phyloP scores from a whole-genome alignment of 768 basidiomycete genomes.

The Aureoboletus auriporus region DNA sequence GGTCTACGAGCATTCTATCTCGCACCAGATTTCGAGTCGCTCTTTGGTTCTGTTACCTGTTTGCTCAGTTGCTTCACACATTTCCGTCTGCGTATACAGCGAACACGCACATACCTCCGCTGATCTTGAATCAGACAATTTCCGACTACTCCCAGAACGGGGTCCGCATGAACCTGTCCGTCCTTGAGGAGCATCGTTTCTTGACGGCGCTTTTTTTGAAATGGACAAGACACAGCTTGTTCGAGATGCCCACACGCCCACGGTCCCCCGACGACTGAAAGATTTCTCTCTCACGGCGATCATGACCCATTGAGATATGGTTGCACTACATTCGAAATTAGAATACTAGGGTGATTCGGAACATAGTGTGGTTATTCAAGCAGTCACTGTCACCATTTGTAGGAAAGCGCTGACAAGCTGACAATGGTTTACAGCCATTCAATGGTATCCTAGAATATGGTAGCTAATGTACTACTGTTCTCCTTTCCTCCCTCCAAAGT shows the following conservation, averaged over 20 bases:
- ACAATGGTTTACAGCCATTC: too few species aligned
- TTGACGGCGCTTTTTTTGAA: conserved; percentile 93
- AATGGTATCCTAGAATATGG: conserved; percentile 45
- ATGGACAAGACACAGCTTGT: conserved; percentile 93
- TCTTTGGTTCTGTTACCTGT: conserved; percentile 98
- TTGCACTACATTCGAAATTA: too few species aligned
- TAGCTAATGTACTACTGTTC: conserved; percentile 48
- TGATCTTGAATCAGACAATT: conserved; percentile 88
- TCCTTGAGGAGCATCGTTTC: conserved; percentile 99
- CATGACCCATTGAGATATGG: too few species aligned
- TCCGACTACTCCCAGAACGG: conserved; percentile 94
- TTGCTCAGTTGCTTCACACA: conserved; percentile 98
- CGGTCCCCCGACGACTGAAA: conserved; percentile 96
- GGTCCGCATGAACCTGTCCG: conserved; percentile 95
- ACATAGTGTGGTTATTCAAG: too few species aligned
- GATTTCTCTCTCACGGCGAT: conserved; percentile 86
- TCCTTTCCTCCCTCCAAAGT: conserved; percentile 36
- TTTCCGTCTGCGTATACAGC: conserved; percentile 85
- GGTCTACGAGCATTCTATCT: conserved; percentile 99
- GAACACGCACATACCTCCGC: conserved; percentile 91
- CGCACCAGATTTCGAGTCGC: conserved; percentile 96
- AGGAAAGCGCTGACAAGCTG: too few species aligned
- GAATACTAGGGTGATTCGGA: too few species aligned
- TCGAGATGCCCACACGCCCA: conserved; percentile 89
- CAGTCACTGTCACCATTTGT: too few species aligned